phyloP scores from a whole-genome alignment of 2,329 filamentous ascomycete species.

The Tolypocladium nubicola region DNA sequence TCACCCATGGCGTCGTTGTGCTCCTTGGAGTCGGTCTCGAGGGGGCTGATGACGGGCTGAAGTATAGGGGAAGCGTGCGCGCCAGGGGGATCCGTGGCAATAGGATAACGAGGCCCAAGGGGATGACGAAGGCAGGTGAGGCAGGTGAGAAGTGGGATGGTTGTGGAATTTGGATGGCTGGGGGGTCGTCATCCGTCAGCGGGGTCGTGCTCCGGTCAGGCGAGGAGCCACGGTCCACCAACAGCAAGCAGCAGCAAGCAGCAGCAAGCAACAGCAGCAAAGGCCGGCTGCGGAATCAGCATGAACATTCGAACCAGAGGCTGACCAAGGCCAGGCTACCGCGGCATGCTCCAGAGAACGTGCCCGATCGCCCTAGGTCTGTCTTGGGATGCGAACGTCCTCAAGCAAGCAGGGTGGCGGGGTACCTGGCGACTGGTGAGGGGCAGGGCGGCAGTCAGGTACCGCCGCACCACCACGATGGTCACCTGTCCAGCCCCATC shows the following conservation, averaged over 20 bases:
- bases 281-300: neutral
- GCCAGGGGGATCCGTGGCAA: neutral
- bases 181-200: neutral
- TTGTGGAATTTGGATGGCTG: neutral
- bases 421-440: neutral
- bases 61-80: neutral
- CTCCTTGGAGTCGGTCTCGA: neutral
- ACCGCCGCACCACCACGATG: neutral
- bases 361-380: neutral
- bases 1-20: conserved; percentile 3
- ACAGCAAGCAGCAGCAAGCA: neutral
- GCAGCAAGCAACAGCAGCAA: neutral
- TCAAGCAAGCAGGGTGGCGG: neutral
- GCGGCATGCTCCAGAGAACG: neutral
- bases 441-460: neutral
- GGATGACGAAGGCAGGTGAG: neutral
- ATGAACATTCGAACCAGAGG: too few relatives aligned
- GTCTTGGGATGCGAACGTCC: neutral
- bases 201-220: neutral
- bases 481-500: neutral
- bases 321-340: neutral
- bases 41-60: neutral
- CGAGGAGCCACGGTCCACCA: neutral
- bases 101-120: neutral
- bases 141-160: neutral